Evolutionary conservation across 345 rosid species (phyloP).

Genomic region (Iberis pinnata): DNA sequence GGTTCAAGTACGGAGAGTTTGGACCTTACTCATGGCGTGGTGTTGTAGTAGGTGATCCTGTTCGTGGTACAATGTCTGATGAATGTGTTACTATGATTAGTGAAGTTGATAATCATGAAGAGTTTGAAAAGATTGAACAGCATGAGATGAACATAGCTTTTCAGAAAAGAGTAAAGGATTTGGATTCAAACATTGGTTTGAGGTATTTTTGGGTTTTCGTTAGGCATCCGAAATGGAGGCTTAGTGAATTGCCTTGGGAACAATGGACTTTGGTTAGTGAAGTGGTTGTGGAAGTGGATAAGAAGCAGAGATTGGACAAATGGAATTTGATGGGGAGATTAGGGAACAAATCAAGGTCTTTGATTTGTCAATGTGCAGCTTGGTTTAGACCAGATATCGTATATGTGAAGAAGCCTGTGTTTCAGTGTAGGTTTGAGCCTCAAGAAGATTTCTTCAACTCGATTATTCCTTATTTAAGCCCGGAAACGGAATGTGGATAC

Average conservation of each 20-base stretch:
- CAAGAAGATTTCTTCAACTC: slow-evolving; percentile 65
- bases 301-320: slow-evolving; percentile 70
- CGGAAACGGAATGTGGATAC: slow-evolving; percentile 53
- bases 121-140: slow-evolving; percentile 83
- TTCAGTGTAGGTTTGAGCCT: slow-evolving; percentile 86
- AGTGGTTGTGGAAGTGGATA: slow-evolving; percentile 63
- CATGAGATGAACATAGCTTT: slow-evolving; percentile 76
- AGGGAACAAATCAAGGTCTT: slow-evolving; percentile 60
- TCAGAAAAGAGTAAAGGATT: slow-evolving; percentile 44
- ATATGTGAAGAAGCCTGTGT: slow-evolving; percentile 86
- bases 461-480: slow-evolving; percentile 55
- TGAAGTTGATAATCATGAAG: slow-evolving; percentile 64
- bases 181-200: slow-evolving; percentile 67
- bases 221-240: slow-evolving; percentile 85
- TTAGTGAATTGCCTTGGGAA: slow-evolving; percentile 74
- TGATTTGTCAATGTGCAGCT: slow-evolving; percentile 72
- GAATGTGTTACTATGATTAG: slow-evolving; percentile 64
- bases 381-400: slow-evolving; percentile 94
- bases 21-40: slow-evolving; percentile 98
- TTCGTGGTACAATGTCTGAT: slow-evolving; percentile 70
- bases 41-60: slow-evolving; percentile 82
- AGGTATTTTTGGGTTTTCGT: slow-evolving; percentile 85
- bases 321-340: slow-evolving; percentile 93
- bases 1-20: slow-evolving; percentile 90
- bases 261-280: slow-evolving; percentile 95